A percentile compares a stretch with the other conserved stretches of the same genome.
Conservation (phyloP, 345 rosid genomes). For the Citrus sp. region DNA sequence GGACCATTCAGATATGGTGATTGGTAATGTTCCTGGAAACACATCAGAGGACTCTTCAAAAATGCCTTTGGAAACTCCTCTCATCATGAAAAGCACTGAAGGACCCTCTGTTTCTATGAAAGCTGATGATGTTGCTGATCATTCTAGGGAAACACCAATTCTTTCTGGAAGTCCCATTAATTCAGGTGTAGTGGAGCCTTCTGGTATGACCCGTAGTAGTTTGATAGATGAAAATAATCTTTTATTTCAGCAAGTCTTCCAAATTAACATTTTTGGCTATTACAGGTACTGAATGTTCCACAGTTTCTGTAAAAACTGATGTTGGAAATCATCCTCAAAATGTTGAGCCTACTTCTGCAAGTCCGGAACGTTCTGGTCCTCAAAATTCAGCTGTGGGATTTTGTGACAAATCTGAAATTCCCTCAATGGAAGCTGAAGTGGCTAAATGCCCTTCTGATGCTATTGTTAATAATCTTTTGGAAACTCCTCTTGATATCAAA, state of each 20-base stretch:
- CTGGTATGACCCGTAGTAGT: background rate
- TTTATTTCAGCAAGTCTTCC: background rate
- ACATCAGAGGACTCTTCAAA: background rate
- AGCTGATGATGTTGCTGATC: background rate
- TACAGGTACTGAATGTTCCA: background rate
- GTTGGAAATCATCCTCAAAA: background rate
- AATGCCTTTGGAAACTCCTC: background rate
- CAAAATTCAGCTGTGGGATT: background rate
- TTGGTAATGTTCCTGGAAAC: constrained; percentile 8
- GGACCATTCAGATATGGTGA: constrained; percentile 12
- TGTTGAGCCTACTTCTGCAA: background rate
- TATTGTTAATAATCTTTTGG: background rate
- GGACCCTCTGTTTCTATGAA: background rate
- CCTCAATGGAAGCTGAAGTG: background rate
- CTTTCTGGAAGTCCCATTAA: background rate
- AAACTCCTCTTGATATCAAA: background rate
- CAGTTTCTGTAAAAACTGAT: background rate
- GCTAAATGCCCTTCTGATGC: background rate
- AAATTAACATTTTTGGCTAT: too few species aligned
- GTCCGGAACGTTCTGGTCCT: background rate
- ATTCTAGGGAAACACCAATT: background rate
- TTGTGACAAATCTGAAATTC: background rate
- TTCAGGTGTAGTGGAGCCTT: background rate
- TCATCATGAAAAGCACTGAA: background rate
- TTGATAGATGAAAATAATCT: too few species aligned